Evolutionary conservation across 2,329 filamentous ascomycete genomes (phyloP), one percentile per base, ranked within the genome.

Genomic region (Pseudocercospora ulei): DNA sequence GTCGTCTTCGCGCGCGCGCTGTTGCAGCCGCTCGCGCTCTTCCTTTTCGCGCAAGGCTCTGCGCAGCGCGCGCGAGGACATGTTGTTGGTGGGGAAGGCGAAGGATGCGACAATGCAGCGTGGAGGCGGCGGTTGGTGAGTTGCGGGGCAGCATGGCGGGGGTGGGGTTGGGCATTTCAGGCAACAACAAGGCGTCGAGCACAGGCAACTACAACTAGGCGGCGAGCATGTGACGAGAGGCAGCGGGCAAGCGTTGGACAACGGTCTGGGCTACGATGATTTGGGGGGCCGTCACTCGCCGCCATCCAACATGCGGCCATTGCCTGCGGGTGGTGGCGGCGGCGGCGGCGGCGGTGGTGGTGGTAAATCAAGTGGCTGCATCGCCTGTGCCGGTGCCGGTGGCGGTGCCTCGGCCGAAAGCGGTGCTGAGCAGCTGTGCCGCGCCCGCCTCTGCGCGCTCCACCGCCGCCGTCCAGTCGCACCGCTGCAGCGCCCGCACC

Each of bases 21-120:
- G 58, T 31, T 62, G 57, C 17, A 68, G 61, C 47, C 68, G 65
- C 48, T 69, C 65, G 53, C 70, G 68, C 56, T 73, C 69, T 54
- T 76, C 75, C 42, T 69, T 69, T 63, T 77, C 72, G 47, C 70
- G 70, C 56, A 78, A 75, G 39, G 76, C 67, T 55, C 76, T 76
- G 16, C 76, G 69, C 38, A 81, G 61, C n/a, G 76, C 76, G 48
- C 77, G 70, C 11, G 75, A 75, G 27, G 76, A 80, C 76, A 81
- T 80, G 26, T 39, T 52, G 29, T 17, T 4, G 25, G 12, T 8
- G n/a, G 2, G 6, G 25, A 7, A 8, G 25, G 5, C n/a, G n/a
- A n/a, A 7, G 5, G 5, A n/a, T 18, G 12, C 18, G 31, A 5
- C 13, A 27, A 11, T 19, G 16, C 7, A 28, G n/a, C n/a, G n/a